These are phyloP conservation scores for Clarireedia hainanense DNA, from an alignment of 2,329 filamentous ascomycete genomes.

Conservation along the genomic window DNA sequence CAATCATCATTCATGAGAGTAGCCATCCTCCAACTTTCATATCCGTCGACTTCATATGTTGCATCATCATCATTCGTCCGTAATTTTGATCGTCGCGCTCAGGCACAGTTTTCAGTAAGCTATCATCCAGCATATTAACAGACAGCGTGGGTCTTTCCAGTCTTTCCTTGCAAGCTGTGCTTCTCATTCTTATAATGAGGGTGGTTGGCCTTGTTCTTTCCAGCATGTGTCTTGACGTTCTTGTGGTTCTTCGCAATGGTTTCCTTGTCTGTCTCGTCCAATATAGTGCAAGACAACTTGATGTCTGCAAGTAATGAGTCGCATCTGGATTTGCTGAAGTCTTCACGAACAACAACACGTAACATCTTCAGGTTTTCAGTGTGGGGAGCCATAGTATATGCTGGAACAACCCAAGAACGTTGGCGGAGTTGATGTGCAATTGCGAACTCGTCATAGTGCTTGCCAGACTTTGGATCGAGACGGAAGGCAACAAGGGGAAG, in stretches of 20 bases:
- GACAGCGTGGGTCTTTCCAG: conserved; percentile 80
- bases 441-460: conserved; percentile 66
- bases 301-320: conserved; percentile 73
- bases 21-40: neutral
- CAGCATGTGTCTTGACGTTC: conserved; percentile 47
- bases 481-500: conserved; percentile 89
- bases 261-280: conserved; percentile 67
- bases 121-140: conserved; percentile 44
- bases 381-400: conserved; percentile 79
- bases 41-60: neutral
- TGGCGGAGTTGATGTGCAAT: conserved; percentile 79
- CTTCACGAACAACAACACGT: conserved; percentile 85
- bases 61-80: neutral
- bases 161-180: conserved; percentile 84
- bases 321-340: conserved; percentile 77
- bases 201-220: conserved; percentile 43
- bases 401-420: conserved; percentile 87
- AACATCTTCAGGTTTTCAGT: conserved; percentile 81
- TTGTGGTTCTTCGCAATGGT: conserved; percentile 62
- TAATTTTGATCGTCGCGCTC: no score
- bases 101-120: neutral
- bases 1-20: neutral
- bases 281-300: conserved; percentile 62
- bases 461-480: conserved; percentile 48
- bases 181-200: conserved; percentile 59